Percentiles rank a stretch among this genome's conserved stretches.
phyloP scores from a whole-genome alignment of 176 grass and related monocot species.

The Melocanna baccifera region DNA sequence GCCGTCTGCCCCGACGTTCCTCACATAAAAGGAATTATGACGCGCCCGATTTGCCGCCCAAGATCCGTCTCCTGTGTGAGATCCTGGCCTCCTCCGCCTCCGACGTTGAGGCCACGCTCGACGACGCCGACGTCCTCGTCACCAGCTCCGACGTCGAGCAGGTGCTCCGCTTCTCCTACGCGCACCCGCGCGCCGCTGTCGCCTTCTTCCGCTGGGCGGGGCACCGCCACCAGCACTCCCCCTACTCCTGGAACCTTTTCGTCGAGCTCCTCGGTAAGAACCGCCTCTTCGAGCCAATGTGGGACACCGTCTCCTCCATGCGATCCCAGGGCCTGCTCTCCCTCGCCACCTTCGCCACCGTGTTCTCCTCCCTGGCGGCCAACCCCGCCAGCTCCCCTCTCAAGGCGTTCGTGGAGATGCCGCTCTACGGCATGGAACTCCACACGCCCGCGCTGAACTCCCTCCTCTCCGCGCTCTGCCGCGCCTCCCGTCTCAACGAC shows the following conservation, averaged over 20 bases:
- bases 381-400: slow-evolving; percentile 33
- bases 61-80: slow-evolving; percentile 41
- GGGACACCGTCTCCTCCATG: slow-evolving; percentile 73
- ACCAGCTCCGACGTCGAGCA: slow-evolving; percentile 61
- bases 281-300: slow-evolving; percentile 59
- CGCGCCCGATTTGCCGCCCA: slow-evolving; percentile 18
- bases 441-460: slow-evolving; percentile 68
- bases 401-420: slow-evolving; percentile 58
- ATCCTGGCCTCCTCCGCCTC: slow-evolving; percentile 37
- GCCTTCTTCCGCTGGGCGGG: slow-evolving; percentile 91
- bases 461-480: slow-evolving; percentile 74
- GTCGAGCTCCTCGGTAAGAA: slow-evolving; percentile 92
- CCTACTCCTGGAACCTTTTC: slow-evolving; percentile 89
- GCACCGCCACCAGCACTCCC: slow-evolving; percentile 52
- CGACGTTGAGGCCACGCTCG: slow-evolving; percentile 42
- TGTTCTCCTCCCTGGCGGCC: slow-evolving; percentile 66
- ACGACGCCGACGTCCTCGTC: slow-evolving; percentile 42
- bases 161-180: slow-evolving; percentile 78
- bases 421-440: slow-evolving; percentile 43
- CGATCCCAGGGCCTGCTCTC: slow-evolving; percentile 56
- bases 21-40: slow-evolving; percentile 59
- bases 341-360: slow-evolving; percentile 68
- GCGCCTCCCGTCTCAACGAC: slow-evolving; percentile 53
- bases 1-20: slow-evolving; percentile 24
- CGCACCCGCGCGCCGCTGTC: slow-evolving; percentile 48